A percentile compares a stretch with the other conserved stretches of the same genome.
phyloP scores from a whole-genome alignment of 495 filamentous ascomycete genomes.

The Cercophora sp. region DNA sequence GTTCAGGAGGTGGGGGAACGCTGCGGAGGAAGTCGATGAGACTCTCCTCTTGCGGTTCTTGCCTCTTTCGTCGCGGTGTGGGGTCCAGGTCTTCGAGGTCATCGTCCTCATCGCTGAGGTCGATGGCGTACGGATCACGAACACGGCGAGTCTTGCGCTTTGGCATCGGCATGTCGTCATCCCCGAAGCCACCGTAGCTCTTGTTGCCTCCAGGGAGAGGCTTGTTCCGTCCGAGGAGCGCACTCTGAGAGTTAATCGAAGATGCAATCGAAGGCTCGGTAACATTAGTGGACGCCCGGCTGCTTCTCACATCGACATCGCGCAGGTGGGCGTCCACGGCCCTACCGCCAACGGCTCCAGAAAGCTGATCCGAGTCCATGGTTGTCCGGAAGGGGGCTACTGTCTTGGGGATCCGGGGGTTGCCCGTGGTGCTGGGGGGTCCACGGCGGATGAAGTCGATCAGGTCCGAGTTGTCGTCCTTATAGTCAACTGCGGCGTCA shows the following conservation, averaged over 20 bases:
- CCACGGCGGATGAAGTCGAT: constrained; percentile 93
- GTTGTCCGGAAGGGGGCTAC: constrained; percentile 83
- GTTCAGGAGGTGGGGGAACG: constrained; percentile 72
- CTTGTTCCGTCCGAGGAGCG: constrained; percentile 38
- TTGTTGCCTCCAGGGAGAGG: constrained; percentile 14
- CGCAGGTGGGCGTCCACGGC: constrained; percentile 48
- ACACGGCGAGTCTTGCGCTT: constrained; percentile 71
- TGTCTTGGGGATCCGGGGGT: constrained; percentile 71
- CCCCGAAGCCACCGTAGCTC: constrained; percentile 25
- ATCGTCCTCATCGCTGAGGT: constrained; percentile 71
- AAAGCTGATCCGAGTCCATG: constrained; percentile 76
- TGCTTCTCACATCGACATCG: constrained; percentile 38
- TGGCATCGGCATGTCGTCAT: constrained; percentile 49
- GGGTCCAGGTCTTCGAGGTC: constrained; percentile 51
- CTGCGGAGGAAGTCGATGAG: constrained; percentile 85
- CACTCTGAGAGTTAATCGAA: constrained; percentile 52
- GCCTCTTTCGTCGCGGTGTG: constrained; percentile 15
- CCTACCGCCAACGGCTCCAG: constrained; percentile 47
- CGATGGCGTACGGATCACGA: constrained; percentile 88
- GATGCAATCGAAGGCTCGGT: constrained; percentile 38
- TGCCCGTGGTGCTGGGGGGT: constrained; percentile 50
- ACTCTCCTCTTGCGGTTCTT: constrained; percentile 58
- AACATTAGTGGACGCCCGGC: constrained; percentile 41
- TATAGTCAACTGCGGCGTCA: constrained; percentile 56
- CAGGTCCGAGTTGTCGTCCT: constrained; percentile 71